These are phyloP conservation scores for Teunomyces lycoperdinae DNA, from an alignment of 805 yeast species.

Conservation along the genomic window DNA sequence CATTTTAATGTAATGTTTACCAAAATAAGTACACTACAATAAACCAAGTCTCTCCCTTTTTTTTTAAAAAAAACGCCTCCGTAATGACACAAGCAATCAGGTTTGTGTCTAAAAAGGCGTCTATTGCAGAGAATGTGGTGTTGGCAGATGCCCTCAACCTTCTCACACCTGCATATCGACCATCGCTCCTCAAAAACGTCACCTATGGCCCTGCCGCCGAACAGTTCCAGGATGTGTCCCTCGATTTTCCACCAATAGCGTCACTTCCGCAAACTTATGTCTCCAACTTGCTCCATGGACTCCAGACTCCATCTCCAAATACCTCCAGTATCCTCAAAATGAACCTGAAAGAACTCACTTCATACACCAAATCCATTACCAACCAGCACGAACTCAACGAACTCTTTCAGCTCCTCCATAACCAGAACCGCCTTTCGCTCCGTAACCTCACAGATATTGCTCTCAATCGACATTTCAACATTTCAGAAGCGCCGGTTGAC, in stretches of 20 bases:
- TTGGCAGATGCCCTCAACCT: conserved; percentile 39
- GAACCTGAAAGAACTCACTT: conserved; percentile 15
- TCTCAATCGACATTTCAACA: conserved; percentile 20
- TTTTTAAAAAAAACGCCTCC: not conserved
- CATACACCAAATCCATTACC: conserved; percentile 15
- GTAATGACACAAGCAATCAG: not conserved
- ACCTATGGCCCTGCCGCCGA: conserved; percentile 34
- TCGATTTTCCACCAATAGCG: conserved; percentile 1
- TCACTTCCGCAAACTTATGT: conserved; percentile 7
- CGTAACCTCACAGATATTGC: conserved; percentile 24
- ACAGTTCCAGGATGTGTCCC: conserved; percentile 16
- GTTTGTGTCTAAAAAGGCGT: conserved; percentile 3
- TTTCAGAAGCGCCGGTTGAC: conserved; percentile 18
- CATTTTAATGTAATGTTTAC: too few species aligned
- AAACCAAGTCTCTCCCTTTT: too few species aligned
- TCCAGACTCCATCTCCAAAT: conserved; percentile 13
- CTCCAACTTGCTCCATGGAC: conserved; percentile 24
- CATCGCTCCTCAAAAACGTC: conserved; percentile 27
- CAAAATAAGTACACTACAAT: too few species aligned
- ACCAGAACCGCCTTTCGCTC: conserved; percentile 25
- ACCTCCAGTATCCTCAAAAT: conserved; percentile 12
- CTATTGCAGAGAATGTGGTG: conserved; percentile 15
- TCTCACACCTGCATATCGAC: conserved; percentile 20
- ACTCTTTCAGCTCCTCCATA: conserved; percentile 21
- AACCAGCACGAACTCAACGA: conserved; percentile 8